phyloP scores from a whole-genome alignment of 1,284 basidiomycete species.

The Rhodotorula sp. region DNA sequence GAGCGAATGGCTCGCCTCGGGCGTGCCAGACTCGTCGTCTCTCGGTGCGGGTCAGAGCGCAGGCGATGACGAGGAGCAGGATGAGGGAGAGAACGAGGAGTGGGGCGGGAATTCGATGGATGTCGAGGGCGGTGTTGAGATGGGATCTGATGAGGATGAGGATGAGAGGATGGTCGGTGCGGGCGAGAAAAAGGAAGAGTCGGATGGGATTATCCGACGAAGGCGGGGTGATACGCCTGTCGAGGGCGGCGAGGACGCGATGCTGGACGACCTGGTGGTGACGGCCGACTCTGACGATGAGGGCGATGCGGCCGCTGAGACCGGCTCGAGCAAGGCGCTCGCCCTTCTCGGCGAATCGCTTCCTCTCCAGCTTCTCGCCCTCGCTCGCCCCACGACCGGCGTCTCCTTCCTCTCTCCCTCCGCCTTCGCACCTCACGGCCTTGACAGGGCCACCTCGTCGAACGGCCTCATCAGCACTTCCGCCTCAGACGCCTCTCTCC shows the following conservation, averaged over 20 bases:
- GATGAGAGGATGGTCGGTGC: too few relatives aligned
- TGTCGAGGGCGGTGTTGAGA: conserved; percentile 29
- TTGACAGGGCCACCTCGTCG: conserved; percentile 1
- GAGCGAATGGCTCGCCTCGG: conserved; percentile 38
- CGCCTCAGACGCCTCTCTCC: conserved; percentile 1
- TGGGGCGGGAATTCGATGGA: conserved; percentile 39
- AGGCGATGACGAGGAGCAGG: conserved; percentile 9
- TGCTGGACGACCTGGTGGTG: too few relatives aligned
- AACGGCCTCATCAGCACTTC: conserved; percentile 31
- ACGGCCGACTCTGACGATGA: conserved; percentile 23
- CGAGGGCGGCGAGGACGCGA: too few relatives aligned
- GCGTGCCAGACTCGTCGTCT: conserved; percentile 18
- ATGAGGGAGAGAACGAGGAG: conserved; percentile 47
- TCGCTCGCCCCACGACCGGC: conserved; percentile 23
- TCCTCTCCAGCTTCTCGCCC: conserved; percentile 32
- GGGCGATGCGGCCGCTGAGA: conserved; percentile 34
- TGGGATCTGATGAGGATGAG: conserved; percentile 13
- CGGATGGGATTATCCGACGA: too few relatives aligned
- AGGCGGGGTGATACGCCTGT: too few relatives aligned
- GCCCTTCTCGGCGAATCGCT: conserved; percentile 36
- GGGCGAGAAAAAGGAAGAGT: too few relatives aligned
- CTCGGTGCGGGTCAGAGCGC: conserved; percentile 13
- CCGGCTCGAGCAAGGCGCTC: conserved; percentile 34
- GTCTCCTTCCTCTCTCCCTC: conserved; percentile 32
- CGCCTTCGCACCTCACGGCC: conserved; percentile 1